Evolutionary conservation across 768 basidiomycete species (phyloP), one percentile per base, ranked within the genome.

Genomic region (Trametes sanguinea): DNA sequence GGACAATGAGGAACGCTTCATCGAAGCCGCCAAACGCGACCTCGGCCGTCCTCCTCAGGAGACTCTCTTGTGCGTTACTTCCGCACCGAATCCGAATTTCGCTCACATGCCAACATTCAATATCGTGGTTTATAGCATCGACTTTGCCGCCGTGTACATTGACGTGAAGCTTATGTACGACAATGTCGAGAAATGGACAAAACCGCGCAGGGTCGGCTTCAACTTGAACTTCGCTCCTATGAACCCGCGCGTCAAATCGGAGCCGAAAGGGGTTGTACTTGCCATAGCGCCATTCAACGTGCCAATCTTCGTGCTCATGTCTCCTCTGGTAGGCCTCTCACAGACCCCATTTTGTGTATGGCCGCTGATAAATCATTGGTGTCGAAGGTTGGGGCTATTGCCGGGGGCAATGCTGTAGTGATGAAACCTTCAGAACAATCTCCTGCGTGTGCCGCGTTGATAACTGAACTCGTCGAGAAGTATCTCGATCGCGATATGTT

Each of bases 261-360:
- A 91, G 65, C 80, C 93, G 47, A 94, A 94, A 71, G 90, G 90
- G 2, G 81, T 85, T 29, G 81, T 88, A 0, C 75, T 91, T 51
- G 82, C 89, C 66, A 87, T 92, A 57, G 78, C 77, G 35, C 87
- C 89, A 0, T 91, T 89, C 80, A 92, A 91, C 72, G 90, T 88
- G 68, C 91, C 90, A 0, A 61, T 91, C 11, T 86, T 79, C 77
- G 72, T 89, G 58, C 70, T 79, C 0, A 39, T 90, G 5, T 74
- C 77, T 1, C 88, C 88, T 7, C 62, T 93, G 64, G 88, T 88
- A 59, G 27, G 81, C 71, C 27, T 8, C 6, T 32, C 4, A 4
- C 30, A 33, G 6, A 32, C 42, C 3, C 30, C 27, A 22, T 22
- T 22, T 22, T 22, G 22, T 22, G 22, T 22, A 22, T 5, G 4